Conservation (phyloP, 2,329 filamentous ascomycete species). For the Neurospora sp. region DNA sequence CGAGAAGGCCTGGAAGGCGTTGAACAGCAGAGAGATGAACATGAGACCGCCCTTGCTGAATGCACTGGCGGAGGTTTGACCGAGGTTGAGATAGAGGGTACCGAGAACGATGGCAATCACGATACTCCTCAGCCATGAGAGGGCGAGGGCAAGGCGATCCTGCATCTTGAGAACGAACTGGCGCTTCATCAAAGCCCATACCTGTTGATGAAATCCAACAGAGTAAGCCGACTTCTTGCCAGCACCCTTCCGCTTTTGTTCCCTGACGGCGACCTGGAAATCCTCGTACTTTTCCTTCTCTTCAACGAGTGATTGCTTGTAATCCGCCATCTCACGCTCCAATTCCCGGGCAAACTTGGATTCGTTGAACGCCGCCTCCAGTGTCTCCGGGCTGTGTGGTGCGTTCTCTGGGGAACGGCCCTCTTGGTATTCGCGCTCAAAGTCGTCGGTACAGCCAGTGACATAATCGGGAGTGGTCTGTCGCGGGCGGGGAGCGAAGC, state of each 20-base stretch:
- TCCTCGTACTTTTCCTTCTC: constrained; percentile 63
- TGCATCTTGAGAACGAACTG: constrained; percentile 82
- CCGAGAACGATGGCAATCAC: constrained; percentile 70
- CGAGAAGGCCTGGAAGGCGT: constrained; percentile 77
- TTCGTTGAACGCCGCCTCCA: constrained; percentile 60
- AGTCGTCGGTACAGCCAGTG: constrained; percentile 75
- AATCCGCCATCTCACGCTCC: constrained; percentile 56
- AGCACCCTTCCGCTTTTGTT: constrained; percentile 68
- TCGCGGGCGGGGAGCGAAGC: constrained; percentile 62
- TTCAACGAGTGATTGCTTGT: constrained; percentile 52
- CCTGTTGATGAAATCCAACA: constrained; percentile 71
- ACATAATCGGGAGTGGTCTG: constrained; percentile 77
- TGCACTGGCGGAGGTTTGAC: constrained; percentile 55
- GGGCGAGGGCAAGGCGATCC: constrained; percentile 65
- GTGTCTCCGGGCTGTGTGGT: constrained; percentile 55
- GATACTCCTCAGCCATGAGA: constrained; percentile 60
- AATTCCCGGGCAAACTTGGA: constrained; percentile 50
- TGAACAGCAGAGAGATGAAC: constrained; percentile 73
- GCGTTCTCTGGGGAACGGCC: constrained; percentile 57
- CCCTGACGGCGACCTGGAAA: constrained; percentile 63
- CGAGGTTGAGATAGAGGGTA: constrained; percentile 66
- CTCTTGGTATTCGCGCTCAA: constrained; percentile 64
- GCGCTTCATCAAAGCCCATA: constrained; percentile 74
- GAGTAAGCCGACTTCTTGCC: constrained; percentile 71
- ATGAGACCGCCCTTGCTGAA: constrained; percentile 76